Evolutionary conservation across 1,139 yeast species (phyloP).

Genomic region (Candida freyschussii): DNA sequence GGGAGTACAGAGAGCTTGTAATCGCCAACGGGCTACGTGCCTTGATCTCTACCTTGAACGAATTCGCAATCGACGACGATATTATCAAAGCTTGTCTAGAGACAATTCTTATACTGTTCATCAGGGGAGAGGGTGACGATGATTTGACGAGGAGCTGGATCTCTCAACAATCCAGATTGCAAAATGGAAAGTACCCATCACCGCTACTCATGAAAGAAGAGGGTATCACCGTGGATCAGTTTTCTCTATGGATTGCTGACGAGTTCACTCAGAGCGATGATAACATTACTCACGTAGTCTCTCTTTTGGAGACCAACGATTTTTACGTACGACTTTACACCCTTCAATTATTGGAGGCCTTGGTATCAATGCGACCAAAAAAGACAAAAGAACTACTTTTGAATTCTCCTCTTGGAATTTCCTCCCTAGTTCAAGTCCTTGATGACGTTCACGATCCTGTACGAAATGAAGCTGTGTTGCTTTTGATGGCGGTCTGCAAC

Average conservation of each 20-base stretch:
- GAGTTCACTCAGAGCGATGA: constrained; percentile 74
- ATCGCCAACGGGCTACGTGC: constrained; percentile 86
- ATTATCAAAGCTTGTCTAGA: constrained; percentile 83
- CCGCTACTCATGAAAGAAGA: constrained; percentile 63
- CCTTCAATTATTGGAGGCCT: constrained; percentile 78
- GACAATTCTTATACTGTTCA: constrained; percentile 75
- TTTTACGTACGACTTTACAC: constrained; percentile 78
- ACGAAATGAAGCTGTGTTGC: constrained; percentile 77
- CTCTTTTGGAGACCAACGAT: constrained; percentile 53
- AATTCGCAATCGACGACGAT: constrained; percentile 64
- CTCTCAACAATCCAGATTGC: constrained; percentile 69
- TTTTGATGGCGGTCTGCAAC: constrained; percentile 78
- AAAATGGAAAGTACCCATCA: constrained; percentile 78
- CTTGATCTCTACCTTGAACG: constrained; percentile 58
- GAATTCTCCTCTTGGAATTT: constrained; percentile 72
- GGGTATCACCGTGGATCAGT: constrained; percentile 57
- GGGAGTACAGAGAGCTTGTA: constrained; percentile 86
- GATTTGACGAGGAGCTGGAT: constrained; percentile 58
- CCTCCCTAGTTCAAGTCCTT: constrained; percentile 64
- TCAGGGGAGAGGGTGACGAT: constrained; percentile 56
- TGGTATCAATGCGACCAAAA: constrained; percentile 70
- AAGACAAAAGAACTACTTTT: constrained; percentile 73
- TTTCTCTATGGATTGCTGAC: constrained; percentile 93
- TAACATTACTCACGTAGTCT: constrained; percentile 53
- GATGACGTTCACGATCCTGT: constrained; percentile 83